Evolutionary conservation across 352 stramenopile species (phyloP).

Genomic region (Phytophthora cryptogea): DNA sequence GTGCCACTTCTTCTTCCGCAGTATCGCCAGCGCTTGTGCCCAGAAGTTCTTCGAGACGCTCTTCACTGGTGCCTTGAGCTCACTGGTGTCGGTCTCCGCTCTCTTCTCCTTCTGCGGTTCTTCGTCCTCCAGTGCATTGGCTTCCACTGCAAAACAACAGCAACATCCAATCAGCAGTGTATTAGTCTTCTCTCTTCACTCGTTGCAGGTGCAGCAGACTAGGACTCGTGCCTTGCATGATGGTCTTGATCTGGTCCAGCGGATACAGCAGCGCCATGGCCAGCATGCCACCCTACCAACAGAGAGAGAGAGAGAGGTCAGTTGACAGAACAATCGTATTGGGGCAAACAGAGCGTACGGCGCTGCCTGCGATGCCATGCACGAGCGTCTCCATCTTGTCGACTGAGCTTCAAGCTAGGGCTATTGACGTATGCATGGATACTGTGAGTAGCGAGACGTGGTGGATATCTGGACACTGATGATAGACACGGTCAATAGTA

Average conservation of each 20-base stretch:
- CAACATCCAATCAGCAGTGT: not conserved
- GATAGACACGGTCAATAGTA: too few species aligned
- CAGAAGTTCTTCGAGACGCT: slow-evolving; percentile 40
- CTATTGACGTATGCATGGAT: slow-evolving; percentile 23
- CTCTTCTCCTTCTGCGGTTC: slow-evolving; percentile 19
- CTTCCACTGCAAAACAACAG: slow-evolving; percentile 31
- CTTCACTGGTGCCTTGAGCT: slow-evolving; percentile 4
- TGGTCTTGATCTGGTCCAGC: slow-evolving; percentile 87
- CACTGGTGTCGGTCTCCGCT: not conserved
- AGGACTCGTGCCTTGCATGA: slow-evolving; percentile 65
- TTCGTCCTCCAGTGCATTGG: slow-evolving; percentile 24
- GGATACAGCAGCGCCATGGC: slow-evolving; percentile 84
- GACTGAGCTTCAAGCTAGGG: slow-evolving; percentile 22
- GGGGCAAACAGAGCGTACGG: slow-evolving; percentile 37
- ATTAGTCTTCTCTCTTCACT: not conserved
- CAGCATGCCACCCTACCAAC: slow-evolving; percentile 59
- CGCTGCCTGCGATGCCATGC: slow-evolving; percentile 66
- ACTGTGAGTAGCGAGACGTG: not conserved
- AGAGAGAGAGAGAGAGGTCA: not conserved
- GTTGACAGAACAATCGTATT: not conserved
- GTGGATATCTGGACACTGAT: not conserved
- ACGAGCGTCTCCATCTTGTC: slow-evolving; percentile 64
- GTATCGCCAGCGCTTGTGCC: slow-evolving; percentile 48
- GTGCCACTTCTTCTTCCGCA: slow-evolving; percentile 68
- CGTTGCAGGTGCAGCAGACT: not conserved